These are phyloP conservation scores for Epichloe scottii DNA, from an alignment of 2,329 filamentous ascomycete species.

Conservation along the genomic window DNA sequence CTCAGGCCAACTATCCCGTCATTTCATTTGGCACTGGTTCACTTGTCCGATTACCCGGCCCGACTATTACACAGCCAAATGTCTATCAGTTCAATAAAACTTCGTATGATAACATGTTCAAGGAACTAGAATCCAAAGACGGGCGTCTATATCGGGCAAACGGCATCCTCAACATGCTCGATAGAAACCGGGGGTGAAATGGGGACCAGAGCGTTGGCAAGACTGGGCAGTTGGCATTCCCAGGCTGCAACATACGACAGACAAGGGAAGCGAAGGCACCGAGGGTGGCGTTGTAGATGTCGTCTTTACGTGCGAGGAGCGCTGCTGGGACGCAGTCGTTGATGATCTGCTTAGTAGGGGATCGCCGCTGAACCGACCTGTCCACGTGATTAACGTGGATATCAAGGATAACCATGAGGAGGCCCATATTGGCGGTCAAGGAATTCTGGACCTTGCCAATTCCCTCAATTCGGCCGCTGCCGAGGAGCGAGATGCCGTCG, in stretches of 20 bases:
- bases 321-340: slow-evolving; percentile 95
- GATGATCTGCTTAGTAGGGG: slow-evolving; percentile 85
- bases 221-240: slow-evolving; percentile 89
- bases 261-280: slow-evolving; percentile 67
- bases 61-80: slow-evolving; percentile 84
- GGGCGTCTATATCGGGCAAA: slow-evolving; percentile 79
- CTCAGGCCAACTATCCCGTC: slow-evolving; percentile 79
- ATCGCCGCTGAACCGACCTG: slow-evolving; percentile 75
- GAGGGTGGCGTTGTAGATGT: slow-evolving; percentile 87
- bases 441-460: slow-evolving; percentile 83
- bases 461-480: slow-evolving; percentile 68
- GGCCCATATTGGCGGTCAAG: slow-evolving; percentile 76
- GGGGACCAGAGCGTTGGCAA: slow-evolving; percentile 93
- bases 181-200: slow-evolving; percentile 88
- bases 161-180: slow-evolving; percentile 90
- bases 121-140: slow-evolving; percentile 79
- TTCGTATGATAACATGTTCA: slow-evolving; percentile 89
- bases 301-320: slow-evolving; percentile 93
- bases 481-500: slow-evolving; percentile 60
- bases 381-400: slow-evolving; percentile 97
- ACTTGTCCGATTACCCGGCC: slow-evolving; percentile 82
- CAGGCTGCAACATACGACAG: slow-evolving; percentile 59
- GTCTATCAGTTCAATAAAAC: slow-evolving; percentile 98
- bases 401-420: slow-evolving; percentile 99
- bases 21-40: slow-evolving; percentile 97